Evolutionary conservation across 2,329 filamentous ascomycete species (phyloP).

Genomic region (Talaromyces rugulosus): DNA sequence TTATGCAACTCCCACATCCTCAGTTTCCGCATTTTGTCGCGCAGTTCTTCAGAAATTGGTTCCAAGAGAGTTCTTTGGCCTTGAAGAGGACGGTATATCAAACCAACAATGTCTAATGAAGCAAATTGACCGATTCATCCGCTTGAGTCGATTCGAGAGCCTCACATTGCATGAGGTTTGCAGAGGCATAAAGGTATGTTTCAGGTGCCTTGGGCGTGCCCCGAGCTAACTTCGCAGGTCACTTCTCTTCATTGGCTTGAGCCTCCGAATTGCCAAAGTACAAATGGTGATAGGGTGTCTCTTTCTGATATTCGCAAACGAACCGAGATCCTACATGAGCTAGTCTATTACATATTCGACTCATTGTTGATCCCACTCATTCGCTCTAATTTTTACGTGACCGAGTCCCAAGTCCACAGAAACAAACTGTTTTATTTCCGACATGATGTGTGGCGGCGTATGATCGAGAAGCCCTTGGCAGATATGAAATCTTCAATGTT

Average conservation of each 20-base stretch:
- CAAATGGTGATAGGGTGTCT: slow-evolving; percentile 53
- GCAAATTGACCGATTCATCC: slow-evolving; percentile 73
- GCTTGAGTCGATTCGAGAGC: slow-evolving; percentile 73
- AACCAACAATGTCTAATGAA: slow-evolving; percentile 63
- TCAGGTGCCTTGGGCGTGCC: background rate
- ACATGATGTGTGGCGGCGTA: slow-evolving; percentile 80
- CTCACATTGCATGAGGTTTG: slow-evolving; percentile 73
- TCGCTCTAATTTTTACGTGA: slow-evolving; percentile 86
- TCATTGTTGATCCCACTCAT: slow-evolving; percentile 85
- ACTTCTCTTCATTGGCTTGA: slow-evolving; percentile 68
- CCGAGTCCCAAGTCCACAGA: slow-evolving; percentile 76
- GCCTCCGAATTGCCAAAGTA: slow-evolving; percentile 42
- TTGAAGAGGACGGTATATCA: slow-evolving; percentile 45
- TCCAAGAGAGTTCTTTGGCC: slow-evolving; percentile 71
- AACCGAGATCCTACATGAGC: slow-evolving; percentile 72
- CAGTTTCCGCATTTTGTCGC: slow-evolving; percentile 83
- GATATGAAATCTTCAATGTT: slow-evolving; percentile 69
- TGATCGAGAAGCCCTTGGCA: slow-evolving; percentile 69
- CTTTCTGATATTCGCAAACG: slow-evolving; percentile 71
- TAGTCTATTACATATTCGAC: slow-evolving; percentile 90
- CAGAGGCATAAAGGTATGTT: slow-evolving; percentile 66
- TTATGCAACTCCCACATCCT: slow-evolving; percentile 61
- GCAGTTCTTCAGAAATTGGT: slow-evolving; percentile 69
- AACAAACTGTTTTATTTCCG: slow-evolving; percentile 89
- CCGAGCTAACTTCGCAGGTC: slow-evolving; percentile 47